Conservation (phyloP, 768 basidiomycete genomes). For the Russula olivacea region DNA sequence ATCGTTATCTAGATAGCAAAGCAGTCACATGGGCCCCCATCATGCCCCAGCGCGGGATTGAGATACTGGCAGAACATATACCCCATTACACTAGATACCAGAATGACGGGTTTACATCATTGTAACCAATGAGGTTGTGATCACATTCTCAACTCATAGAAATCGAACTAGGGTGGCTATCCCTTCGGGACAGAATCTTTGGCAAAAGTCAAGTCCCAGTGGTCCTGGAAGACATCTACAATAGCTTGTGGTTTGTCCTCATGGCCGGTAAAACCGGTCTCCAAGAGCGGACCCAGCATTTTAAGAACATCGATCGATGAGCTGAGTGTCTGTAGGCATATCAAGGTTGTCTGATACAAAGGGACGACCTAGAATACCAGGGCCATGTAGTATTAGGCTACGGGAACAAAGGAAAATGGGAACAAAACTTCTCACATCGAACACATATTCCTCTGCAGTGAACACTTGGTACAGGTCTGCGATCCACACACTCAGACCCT, state of each 20-base stretch:
- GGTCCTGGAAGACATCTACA: constrained; percentile 50
- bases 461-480: constrained; percentile 52
- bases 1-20: too few relatives aligned
- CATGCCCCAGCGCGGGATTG: too few relatives aligned
- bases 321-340: constrained; percentile 47
- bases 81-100: constrained; percentile 99
- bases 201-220: constrained; percentile 52
- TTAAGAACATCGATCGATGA: constrained; percentile 38
- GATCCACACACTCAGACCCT: constrained; percentile 56
- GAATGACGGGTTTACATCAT: constrained; percentile 97
- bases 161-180: too few relatives aligned
- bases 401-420: not conserved
- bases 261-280: constrained; percentile 52
- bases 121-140: constrained; percentile 49
- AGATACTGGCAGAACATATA: too few relatives aligned
- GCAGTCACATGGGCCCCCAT: too few relatives aligned
- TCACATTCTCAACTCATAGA: too few relatives aligned
- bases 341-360: constrained; percentile 55
- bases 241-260: constrained; percentile 41
- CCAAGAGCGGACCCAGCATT: constrained; percentile 45
- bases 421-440: constrained; percentile 44
- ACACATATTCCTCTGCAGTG: constrained; percentile 48
- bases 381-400: constrained; percentile 5
- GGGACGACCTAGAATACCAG: constrained; percentile 46
- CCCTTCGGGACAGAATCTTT: constrained; percentile 36